Base-by-base conservation (phyloP, 495 filamentous ascomycete species). In the Cenococcum geophilum region DNA sequence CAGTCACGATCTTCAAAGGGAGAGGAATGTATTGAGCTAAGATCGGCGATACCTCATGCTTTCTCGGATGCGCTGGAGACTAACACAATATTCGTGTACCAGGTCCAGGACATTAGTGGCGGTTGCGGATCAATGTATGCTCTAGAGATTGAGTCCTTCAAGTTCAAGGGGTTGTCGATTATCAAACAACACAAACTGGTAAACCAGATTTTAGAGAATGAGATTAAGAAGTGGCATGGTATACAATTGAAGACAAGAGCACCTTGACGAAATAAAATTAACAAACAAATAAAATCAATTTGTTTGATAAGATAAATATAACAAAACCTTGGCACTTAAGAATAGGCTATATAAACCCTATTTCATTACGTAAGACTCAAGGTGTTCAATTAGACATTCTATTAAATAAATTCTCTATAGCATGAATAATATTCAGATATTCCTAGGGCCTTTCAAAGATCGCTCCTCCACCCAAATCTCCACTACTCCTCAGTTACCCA, bases 111-210 rank as follows among this genome's bases (percentile, higher is more conserved):
- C 72, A 81, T 91, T 55, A 85, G 81, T n/a, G 87, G 87, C 37
- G 87, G 87, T 32, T 91, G 87, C 73, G 87, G 87, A 49, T 83
- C 80, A 58, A 89, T 91, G 87, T 91, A 89, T 73, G 83, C 78
- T 57, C 83, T 91, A 62, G 84, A 89, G 62, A 82, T 89, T 63
- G 74, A 78, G 55, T 85, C 83, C 20, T 75, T 78, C 54, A 80
- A 75, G 73, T 91, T 91, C 71, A 76, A 80, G 53, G 87, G 87
- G 32, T 56, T 82, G 63, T 76, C 75, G 59, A 80, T 88, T 73
- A 76, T 91, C 65, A 84, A 84, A 76, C 87, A 89, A 70, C 87
- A 91, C 68, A 76, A 85, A 50, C 69, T 89, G 59, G 86, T 91
- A 37, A 88, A 89, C 70, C 73, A 80, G 9, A 76, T 83, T 50